Evolutionary conservation across 352 stramenopile genomes (phyloP).

Genomic region (Globisporangium iwayamae): DNA sequence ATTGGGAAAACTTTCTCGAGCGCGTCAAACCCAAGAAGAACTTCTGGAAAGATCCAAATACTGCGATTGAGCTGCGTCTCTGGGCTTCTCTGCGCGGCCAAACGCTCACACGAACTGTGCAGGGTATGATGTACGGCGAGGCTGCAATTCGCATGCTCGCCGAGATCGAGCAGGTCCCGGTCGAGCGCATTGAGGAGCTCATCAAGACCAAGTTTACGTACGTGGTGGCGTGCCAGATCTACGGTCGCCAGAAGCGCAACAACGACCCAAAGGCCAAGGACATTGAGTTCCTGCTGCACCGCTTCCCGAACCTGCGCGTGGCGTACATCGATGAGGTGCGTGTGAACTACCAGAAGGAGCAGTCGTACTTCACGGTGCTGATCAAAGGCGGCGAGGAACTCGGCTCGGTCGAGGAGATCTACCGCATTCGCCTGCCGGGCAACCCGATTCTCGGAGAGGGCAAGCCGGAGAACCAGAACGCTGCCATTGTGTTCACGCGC

Average conservation of each 20-base stretch:
- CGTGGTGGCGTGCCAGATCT: constrained; percentile 98
- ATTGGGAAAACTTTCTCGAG: constrained; percentile 99
- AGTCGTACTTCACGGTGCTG: constrained; percentile 96
- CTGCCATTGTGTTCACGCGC: constrained; percentile 98
- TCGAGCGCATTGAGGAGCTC: constrained; percentile 93
- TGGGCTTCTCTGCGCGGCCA: constrained; percentile 98
- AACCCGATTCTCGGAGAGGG: constrained; percentile 98
- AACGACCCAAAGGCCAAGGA: constrained; percentile 98
- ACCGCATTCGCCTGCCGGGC: constrained; percentile 95
- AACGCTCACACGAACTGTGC: constrained; percentile 96
- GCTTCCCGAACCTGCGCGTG: constrained; percentile 96
- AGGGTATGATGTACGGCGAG: constrained; percentile 99
- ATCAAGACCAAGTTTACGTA: constrained; percentile 99
- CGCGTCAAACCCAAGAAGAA: constrained; percentile 93
- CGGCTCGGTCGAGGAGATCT: constrained; percentile 89
- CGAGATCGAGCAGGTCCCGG: constrained; percentile 91
- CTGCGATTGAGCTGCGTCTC: constrained; percentile 89
- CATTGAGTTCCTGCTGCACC: constrained; percentile 97
- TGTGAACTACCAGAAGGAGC: constrained; percentile 92
- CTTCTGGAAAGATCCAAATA: constrained; percentile 85
- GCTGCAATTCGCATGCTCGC: constrained; percentile 96
- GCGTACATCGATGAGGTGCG: constrained; percentile 98
- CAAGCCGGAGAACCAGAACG: constrained; percentile 99
- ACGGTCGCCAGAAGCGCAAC: constrained; percentile 97
- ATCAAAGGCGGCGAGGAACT: constrained; percentile 91